A percentile compares a stretch with the other conserved stretches of the same genome.
These are phyloP conservation scores for Candida ortonii DNA, from an alignment of 805 yeast genomes.

Conservation along the genomic window DNA sequence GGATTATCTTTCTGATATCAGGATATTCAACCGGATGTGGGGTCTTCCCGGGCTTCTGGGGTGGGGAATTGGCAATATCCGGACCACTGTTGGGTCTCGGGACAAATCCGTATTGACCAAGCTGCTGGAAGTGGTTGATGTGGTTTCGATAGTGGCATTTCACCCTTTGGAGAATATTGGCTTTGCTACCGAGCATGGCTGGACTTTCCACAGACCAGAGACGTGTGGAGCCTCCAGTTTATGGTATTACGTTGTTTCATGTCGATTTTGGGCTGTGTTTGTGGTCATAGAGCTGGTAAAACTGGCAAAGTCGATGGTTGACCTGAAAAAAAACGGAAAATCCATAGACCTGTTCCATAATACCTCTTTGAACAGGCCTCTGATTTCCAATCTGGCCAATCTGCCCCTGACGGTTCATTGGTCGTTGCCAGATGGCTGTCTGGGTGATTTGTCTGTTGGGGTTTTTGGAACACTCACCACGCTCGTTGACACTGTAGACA, in stretches of 20 bases:
- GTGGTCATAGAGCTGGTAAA: constrained; percentile 33
- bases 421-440: constrained; percentile 35
- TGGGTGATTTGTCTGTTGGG: constrained; percentile 32
- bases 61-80: constrained; percentile 21
- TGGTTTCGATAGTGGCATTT: constrained; percentile 26
- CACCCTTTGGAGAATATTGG: constrained; percentile 37
- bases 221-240: constrained; percentile 12
- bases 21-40: constrained; percentile 38
- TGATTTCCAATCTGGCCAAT: constrained; percentile 33
- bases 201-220: constrained; percentile 24
- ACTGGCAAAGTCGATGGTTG: constrained; percentile 10
- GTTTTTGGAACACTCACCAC: constrained; percentile 33
- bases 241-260: constrained; percentile 33
- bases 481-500: constrained; percentile 22
- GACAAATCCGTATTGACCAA: constrained; percentile 17
- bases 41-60: constrained; percentile 30
- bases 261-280: constrained; percentile 35
- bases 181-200: constrained; percentile 32
- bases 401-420: constrained; percentile 38
- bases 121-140: constrained; percentile 25
- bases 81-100: constrained; percentile 4
- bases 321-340: constrained; percentile 6
- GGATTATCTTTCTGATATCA: constrained; percentile 32
- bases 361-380: constrained; percentile 14
- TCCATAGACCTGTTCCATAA: constrained; percentile 8